Percentiles rank a stretch among this genome's conserved stretches.
phyloP scores from a whole-genome alignment of 345 rosid species.

The Citrus mangshanensis region DNA sequence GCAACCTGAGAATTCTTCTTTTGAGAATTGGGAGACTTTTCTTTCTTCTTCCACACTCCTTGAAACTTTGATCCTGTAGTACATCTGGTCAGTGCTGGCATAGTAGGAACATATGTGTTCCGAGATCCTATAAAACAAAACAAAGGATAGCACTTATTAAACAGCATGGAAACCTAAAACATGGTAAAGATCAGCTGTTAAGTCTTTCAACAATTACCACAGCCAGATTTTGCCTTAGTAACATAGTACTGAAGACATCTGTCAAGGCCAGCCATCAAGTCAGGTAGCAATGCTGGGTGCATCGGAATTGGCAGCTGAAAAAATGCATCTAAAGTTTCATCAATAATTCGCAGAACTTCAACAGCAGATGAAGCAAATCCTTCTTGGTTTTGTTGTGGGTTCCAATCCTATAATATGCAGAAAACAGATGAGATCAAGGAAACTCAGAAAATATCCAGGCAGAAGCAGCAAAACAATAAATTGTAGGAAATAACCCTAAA shows the following conservation, averaged over 20 bases:
- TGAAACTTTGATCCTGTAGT: slow-evolving; percentile 77
- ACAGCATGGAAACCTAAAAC: slow-evolving; percentile 13
- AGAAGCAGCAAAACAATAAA: not conserved
- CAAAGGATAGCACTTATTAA: slow-evolving; percentile 19
- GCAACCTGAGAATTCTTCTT: slow-evolving; percentile 81
- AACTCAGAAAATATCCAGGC: not conserved
- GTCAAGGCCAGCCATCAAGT: slow-evolving; percentile 82
- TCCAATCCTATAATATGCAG: slow-evolving; percentile 57
- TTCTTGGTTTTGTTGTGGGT: slow-evolving; percentile 59
- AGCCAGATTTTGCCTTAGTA: slow-evolving; percentile 85
- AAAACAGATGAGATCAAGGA: slow-evolving; percentile 17
- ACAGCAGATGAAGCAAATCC: slow-evolving; percentile 80
- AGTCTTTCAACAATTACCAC: slow-evolving; percentile 51
- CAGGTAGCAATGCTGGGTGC: slow-evolving; percentile 91
- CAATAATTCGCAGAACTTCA: slow-evolving; percentile 72
- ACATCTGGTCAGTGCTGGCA: slow-evolving; percentile 95
- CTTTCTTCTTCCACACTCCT: slow-evolving; percentile 94
- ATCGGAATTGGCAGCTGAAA: slow-evolving; percentile 93
- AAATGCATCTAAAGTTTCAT: slow-evolving; percentile 83
- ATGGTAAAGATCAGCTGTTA: slow-evolving; percentile 4
- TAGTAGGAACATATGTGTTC: slow-evolving; percentile 73
- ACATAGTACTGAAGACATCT: slow-evolving; percentile 83
- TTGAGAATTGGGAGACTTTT: slow-evolving; percentile 58
- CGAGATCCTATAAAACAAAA: slow-evolving; percentile 57
- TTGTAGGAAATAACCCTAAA: not conserved